Conservation (phyloP, 2,329 filamentous ascomycete genomes). For the Fusarium decemcellulare region DNA sequence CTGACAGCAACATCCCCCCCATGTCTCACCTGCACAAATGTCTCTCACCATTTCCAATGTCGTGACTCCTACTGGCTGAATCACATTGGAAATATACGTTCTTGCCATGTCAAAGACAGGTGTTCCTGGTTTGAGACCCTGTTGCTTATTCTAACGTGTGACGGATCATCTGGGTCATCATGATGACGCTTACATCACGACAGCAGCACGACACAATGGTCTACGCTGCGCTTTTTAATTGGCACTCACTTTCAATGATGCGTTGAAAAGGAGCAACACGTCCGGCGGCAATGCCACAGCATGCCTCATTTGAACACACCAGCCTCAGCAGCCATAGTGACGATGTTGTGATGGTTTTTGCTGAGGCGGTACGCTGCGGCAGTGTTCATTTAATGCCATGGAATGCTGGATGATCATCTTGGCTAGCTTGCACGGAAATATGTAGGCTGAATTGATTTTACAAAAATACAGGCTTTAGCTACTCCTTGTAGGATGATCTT, state of each 20-base stretch:
- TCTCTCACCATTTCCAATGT: too few species aligned
- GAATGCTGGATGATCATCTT: too few species aligned
- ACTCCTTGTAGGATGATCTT: constrained; percentile 20
- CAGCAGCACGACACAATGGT: not conserved
- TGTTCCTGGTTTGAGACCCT: too few species aligned
- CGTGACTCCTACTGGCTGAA: too few species aligned
- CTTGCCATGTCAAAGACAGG: too few species aligned
- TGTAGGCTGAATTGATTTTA: not conserved
- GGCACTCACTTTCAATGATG: not conserved
- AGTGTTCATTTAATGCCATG: not conserved
- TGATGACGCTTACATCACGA: constrained; percentile 13
- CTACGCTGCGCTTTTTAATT: not conserved
- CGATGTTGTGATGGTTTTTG: constrained; percentile 13
- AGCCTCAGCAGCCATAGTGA: constrained; percentile 17
- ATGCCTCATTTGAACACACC: not conserved
- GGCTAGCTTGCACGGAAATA: not conserved
- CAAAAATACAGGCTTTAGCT: not conserved
- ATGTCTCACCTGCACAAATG: too few species aligned
- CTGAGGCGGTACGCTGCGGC: not conserved
- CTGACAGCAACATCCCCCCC: too few species aligned
- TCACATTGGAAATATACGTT: too few species aligned
- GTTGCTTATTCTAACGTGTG: too few species aligned
- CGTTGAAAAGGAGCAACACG: not conserved
- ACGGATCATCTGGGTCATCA: constrained; percentile 3
- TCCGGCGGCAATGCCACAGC: not conserved